phyloP scores from a whole-genome alignment of 2,329 filamentous ascomycete species.

The Fusarium camptoceras region DNA sequence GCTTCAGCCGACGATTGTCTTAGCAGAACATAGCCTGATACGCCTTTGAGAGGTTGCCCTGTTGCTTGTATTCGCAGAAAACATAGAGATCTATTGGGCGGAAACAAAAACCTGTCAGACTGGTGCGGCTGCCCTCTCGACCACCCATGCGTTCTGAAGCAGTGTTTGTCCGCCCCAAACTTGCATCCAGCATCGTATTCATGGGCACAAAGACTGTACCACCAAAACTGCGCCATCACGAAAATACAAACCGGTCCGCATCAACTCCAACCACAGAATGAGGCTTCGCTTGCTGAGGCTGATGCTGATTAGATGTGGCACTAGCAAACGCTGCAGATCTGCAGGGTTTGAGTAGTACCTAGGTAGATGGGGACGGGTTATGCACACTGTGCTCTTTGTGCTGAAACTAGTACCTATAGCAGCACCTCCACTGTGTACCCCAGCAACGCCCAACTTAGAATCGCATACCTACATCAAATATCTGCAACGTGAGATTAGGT shows the following conservation, averaged over 20 bases:
- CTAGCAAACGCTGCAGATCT: slow-evolving; percentile 5
- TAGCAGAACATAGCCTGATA: background rate
- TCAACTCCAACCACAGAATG: slow-evolving; percentile 18
- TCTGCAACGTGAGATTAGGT: background rate
- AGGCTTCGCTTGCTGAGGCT: slow-evolving; percentile 20
- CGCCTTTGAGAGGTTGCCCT: background rate
- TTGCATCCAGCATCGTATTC: slow-evolving; percentile 42
- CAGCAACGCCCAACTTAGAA: slow-evolving; percentile 24
- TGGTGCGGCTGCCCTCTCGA: slow-evolving; percentile 4
- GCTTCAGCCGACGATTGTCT: background rate
- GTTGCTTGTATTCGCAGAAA: background rate
- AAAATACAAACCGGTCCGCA: slow-evolving; percentile 13
- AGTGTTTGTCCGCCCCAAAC: slow-evolving; percentile 22
- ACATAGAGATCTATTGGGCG: background rate
- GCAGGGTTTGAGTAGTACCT: background rate
- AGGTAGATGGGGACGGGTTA: background rate
- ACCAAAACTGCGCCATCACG: slow-evolving; percentile 31
- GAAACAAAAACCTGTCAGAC: slow-evolving; percentile 18
- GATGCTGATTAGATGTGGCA: slow-evolving; percentile 10
- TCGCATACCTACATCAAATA: background rate
- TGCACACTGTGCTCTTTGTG: slow-evolving; percentile 23
- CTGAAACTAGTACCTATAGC: slow-evolving; percentile 2
- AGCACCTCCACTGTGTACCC: slow-evolving; percentile 16
- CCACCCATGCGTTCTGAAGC: slow-evolving; percentile 19
- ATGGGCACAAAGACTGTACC: slow-evolving; percentile 26